These are phyloP conservation scores for Reutealis trisperma DNA, from an alignment of 345 rosid species.

Conservation along the genomic window DNA sequence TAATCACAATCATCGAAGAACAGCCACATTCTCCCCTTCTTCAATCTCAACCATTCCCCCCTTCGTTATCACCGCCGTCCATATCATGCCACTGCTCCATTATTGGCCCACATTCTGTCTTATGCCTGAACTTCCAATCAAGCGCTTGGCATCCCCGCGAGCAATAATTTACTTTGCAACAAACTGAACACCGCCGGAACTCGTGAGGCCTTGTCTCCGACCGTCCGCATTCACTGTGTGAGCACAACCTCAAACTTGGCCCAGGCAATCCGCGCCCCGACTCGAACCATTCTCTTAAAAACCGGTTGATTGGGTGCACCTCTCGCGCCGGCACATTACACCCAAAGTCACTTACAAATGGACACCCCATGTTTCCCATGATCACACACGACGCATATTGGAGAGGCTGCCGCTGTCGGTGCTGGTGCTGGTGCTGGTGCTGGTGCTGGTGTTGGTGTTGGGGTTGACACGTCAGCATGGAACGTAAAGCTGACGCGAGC, in stretches of 20 bases:
- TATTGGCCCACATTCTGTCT: constrained; percentile 65
- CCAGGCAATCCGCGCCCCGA: constrained; percentile 25
- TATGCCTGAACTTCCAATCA: constrained; percentile 84
- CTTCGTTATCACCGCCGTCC: constrained; percentile 26
- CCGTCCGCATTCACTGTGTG: constrained; percentile 57
- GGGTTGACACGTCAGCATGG: constrained; percentile 17
- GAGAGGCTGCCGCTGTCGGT: background rate
- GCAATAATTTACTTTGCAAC: constrained; percentile 83
- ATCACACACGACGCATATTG: background rate
- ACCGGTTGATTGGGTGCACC: constrained; percentile 54
- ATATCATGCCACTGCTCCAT: constrained; percentile 47
- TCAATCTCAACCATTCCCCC: constrained; percentile 34
- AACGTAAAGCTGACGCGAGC: constrained; percentile 39
- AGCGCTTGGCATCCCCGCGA: constrained; percentile 92
- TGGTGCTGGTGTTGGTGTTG: background rate
- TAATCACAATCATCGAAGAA: background rate
- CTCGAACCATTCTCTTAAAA: constrained; percentile 60
- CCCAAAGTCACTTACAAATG: constrained; percentile 43
- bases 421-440: too few species aligned
- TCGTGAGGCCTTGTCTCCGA: constrained; percentile 85
- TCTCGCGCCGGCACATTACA: constrained; percentile 41
- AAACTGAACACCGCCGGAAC: constrained; percentile 83
- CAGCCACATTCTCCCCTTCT: constrained; percentile 19
- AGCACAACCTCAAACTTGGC: constrained; percentile 43
- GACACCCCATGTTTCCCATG: constrained; percentile 13